A percentile compares a stretch with the other conserved stretches of the same genome.
These are phyloP conservation scores for Trichomonascaceae sp. DNA, from an alignment of 1,139 yeast species.

Conservation along the genomic window DNA sequence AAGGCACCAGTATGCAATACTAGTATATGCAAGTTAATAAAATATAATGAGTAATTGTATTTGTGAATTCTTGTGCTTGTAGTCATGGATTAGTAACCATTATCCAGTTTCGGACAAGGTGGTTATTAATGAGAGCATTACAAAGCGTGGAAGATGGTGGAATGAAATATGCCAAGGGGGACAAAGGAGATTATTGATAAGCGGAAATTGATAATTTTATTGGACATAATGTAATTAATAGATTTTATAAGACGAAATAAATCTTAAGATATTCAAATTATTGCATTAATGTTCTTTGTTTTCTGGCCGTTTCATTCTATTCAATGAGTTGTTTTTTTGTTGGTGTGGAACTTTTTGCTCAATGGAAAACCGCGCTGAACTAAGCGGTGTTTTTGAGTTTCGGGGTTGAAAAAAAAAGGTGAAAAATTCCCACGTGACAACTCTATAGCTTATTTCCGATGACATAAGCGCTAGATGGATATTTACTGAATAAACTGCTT, in stretches of 20 bases:
- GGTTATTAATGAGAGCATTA: background rate
- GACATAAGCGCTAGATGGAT: background rate
- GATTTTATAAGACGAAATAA: too few relatives aligned
- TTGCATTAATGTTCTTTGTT: background rate
- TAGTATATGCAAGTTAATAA: background rate
- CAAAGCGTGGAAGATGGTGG: background rate
- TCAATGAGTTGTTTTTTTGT: background rate
- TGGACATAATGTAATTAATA: background rate
- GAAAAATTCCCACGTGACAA: background rate
- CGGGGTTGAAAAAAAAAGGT: too few relatives aligned
- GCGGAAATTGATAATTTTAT: background rate
- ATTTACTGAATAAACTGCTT: background rate
- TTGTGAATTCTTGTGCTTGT: too few relatives aligned
- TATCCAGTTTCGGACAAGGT: background rate
- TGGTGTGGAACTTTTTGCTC: too few relatives aligned
- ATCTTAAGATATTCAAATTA: too few relatives aligned
- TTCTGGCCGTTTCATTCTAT: background rate
- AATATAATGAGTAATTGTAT: background rate
- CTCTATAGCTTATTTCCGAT: background rate
- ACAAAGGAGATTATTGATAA: background rate
- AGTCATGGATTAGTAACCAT: background rate
- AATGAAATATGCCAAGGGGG: too few relatives aligned
- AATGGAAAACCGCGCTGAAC: too few relatives aligned
- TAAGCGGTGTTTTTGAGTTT: too few relatives aligned
- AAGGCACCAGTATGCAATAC: background rate